phyloP scores from a whole-genome alignment of 75 land plant genomes.

The Pinus albicaulis region DNA sequence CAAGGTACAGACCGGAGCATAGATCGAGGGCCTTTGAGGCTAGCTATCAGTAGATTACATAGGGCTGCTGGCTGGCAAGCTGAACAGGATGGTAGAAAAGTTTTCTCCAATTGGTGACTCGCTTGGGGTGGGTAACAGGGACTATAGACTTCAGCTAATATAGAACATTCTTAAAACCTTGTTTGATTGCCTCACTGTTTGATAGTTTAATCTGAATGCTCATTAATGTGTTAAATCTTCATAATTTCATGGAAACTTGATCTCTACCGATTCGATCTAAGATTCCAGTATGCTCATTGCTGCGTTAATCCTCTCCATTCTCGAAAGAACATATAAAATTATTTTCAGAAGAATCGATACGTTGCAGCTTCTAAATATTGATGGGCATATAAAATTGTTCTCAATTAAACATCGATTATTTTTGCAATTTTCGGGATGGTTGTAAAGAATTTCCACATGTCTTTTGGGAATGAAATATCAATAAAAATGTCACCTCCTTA shows the following conservation, averaged over 20 bases:
- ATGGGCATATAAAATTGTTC: not conserved
- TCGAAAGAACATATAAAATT: too few relatives aligned
- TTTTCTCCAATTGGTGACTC: too few relatives aligned
- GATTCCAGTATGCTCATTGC: not conserved
- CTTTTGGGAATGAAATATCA: not conserved
- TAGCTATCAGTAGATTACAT: too few relatives aligned
- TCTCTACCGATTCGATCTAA: not conserved
- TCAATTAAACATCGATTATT: not conserved
- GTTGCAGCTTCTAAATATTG: not conserved
- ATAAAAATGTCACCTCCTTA: not conserved
- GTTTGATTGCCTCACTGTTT: not conserved
- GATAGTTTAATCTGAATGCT: conserved; percentile 1
- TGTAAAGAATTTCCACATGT: not conserved
- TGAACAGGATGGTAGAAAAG: too few relatives aligned
- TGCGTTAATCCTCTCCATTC: not conserved
- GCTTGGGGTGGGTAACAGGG: too few relatives aligned
- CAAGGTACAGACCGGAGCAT: too few relatives aligned
- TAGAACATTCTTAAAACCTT: not conserved
- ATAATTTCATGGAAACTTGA: too few relatives aligned
- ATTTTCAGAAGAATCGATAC: not conserved
- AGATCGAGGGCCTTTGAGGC: too few relatives aligned
- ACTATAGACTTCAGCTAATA: not conserved
- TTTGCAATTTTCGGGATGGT: not conserved
- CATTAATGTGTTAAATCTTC: not conserved
- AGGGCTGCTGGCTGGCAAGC: too few relatives aligned